Evolutionary conservation across 2,329 filamentous ascomycete species (phyloP), one percentile per base, ranked within the genome.

Genomic region (Fusarium sp.): DNA sequence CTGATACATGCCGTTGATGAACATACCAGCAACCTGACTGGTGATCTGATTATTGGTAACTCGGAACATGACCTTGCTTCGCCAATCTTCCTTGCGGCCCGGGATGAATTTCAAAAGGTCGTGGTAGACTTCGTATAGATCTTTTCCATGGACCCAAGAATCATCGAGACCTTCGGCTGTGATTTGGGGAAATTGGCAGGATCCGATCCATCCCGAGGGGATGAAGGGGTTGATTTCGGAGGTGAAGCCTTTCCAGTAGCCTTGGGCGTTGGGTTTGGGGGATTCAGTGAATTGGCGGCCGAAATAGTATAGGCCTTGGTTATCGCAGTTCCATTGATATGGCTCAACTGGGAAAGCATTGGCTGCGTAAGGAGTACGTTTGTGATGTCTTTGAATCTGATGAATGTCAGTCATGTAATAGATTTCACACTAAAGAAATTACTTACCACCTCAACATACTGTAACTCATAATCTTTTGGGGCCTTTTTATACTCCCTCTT

Each of bases 1-100:
- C 1, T 82, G 82, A 82, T 89, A 92, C 90, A 94, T 94, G 64
- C 91, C 93, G 62, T 87, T 84, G 61, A 94, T 86, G 12, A 95
- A 80, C 89, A 94, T 93, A 62, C 91, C 89, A 16, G 92, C 92
- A 22, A 95, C 93, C 81, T 96, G 92, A 76, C 89, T 92, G 5
- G 94, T 96, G 77, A 97, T 95, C 56, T 91, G 86, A 81, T 96
- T 96, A 79, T 93, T 93, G 1, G 93, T 95, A 16, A 95, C 93
- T 59, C 93, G 88, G 81, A 91, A 95, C 54, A 81, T 81, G 38
- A 93, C 85, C 22, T 83, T 84, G 14, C 75, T 71, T 9, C 75
- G 71, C 83, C 84, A 85, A 33, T 86, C 78, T 18, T 81, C 69
- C 41, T 85, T 81, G 7, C 83, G 82, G 11, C 79, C 68, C 0